Evolutionary conservation across 208 protist genomes (phyloP), one percentile per base, ranked within the genome.

Genomic region (Leishmania gerbilli): DNA sequence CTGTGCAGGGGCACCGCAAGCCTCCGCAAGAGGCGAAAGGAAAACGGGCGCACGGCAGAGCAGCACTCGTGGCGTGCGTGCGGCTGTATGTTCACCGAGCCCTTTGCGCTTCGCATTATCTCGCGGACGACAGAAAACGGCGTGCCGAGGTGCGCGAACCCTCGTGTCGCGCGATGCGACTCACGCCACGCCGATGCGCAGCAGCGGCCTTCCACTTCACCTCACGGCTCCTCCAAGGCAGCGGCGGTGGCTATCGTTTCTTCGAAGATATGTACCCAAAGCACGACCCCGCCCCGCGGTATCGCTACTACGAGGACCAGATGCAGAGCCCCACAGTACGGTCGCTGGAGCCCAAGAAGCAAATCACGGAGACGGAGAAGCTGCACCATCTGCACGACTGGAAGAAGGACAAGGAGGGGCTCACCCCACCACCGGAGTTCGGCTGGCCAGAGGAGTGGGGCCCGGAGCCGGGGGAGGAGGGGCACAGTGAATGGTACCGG

Each of bases 251-350:
- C 1, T 97, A 97, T 79, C 92, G 89, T 58, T 97, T 92, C 77
- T 97, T 97, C 79, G 92, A 97, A 74, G 94, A 97, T 78, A 93
- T 95, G 88, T 97, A 95, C 79, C 94, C 94, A 6, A 93, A 95
- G 75, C 90, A 94, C 75, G 89, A 88, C 19, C 94, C 94, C 6
- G 88, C 92, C 3, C 92, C 92, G 31, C 94, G 91, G 42, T 97
- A 89, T 76, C 75, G 79, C 15, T 88, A 58, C 79, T 97, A 95
- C 81, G 94, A 97, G 77, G 94, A 96, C 6, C 94, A 97, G 84
- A 45, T 89, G 67, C 71, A 82, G 68, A 84, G 86, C 64, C 87
- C 88, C 15, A 89, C 91, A 1, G 83, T 86, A 11, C 82, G 79
- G 78, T 91, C 79, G 24, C 76, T 92, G 68, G 91, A 96, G 84